A percentile compares a stretch with the other conserved stretches of the same genome.
Evolutionary conservation across 768 basidiomycete genomes (phyloP).

Genomic region (Lactifluus echinatus): DNA sequence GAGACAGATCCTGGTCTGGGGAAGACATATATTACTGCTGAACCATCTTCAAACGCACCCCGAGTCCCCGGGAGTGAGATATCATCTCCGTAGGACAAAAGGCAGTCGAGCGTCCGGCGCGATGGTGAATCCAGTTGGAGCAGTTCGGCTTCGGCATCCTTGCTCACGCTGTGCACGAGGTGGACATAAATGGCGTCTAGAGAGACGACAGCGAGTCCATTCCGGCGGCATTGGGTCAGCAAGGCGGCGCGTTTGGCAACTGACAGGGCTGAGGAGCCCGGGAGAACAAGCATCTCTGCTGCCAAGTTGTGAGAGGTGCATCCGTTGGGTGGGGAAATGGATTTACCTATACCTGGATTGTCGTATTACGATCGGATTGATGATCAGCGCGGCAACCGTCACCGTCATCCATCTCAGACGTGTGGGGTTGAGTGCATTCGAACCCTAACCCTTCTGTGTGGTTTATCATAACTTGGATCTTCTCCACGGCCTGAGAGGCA

Average conservation of each 20-base stretch:
- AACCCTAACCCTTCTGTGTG: not conserved
- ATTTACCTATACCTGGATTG: not conserved
- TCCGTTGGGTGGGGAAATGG: not conserved
- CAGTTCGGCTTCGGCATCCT: conserved; percentile 40
- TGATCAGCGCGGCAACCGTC: not conserved
- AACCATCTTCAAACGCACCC: conserved; percentile 26
- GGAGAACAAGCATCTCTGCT: conserved; percentile 66
- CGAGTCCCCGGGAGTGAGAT: conserved; percentile 40
- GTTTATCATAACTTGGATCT: not conserved
- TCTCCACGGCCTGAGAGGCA: not conserved
- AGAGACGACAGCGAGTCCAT: conserved; percentile 45
- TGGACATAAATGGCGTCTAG: conserved; percentile 85
- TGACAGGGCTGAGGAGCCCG: conserved; percentile 71
- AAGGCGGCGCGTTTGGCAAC: conserved; percentile 60
- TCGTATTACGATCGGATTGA: not conserved
- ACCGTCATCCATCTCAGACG: too few species aligned
- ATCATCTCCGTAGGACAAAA: conserved; percentile 83
- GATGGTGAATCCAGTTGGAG: conserved; percentile 34
- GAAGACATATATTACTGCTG: conserved; percentile 58
- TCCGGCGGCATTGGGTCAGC: conserved; percentile 47
- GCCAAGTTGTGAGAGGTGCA: conserved; percentile 1
- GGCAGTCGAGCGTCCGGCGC: conserved; percentile 49
- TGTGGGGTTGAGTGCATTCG: not conserved
- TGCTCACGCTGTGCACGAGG: conserved; percentile 57
- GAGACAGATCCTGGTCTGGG: conserved; percentile 89